These are phyloP conservation scores for Aspergillus carlsbadensis DNA, from an alignment of 495 filamentous ascomycete genomes.

Conservation along the genomic window DNA sequence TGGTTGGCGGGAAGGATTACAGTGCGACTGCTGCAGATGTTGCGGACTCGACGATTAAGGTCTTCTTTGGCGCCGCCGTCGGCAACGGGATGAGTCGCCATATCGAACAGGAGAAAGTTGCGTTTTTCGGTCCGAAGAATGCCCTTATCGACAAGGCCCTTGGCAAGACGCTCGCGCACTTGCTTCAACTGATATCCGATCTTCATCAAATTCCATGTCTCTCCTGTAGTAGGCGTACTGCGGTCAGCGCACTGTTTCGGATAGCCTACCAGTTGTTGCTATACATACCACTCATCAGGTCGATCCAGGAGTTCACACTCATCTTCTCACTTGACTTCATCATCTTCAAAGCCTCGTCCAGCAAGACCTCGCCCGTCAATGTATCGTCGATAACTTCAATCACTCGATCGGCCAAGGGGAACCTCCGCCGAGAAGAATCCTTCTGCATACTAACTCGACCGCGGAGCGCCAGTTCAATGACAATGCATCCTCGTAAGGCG, in stretches of 20 bases:
- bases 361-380: constrained; percentile 92
- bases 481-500: constrained; percentile 94
- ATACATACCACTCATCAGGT: constrained; percentile 88
- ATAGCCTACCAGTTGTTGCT: neutral
- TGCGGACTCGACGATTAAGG: constrained; percentile 86
- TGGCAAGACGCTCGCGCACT: constrained; percentile 94
- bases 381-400: constrained; percentile 98
- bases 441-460: constrained; percentile 98
- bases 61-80: constrained; percentile 98
- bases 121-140: constrained; percentile 98
- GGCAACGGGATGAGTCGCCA: constrained; percentile 98
- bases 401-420: constrained; percentile 85
- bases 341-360: constrained; percentile 99
- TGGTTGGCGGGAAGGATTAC: constrained; percentile 80
- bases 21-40: constrained; percentile 88
- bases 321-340: constrained; percentile 99
- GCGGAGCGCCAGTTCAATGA: constrained; percentile 93
- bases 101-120: constrained; percentile 99
- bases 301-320: constrained; percentile 98
- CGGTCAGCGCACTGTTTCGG: neutral
- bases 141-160: constrained; percentile 98
- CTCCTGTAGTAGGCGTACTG: constrained; percentile 55
- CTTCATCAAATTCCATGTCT: constrained; percentile 99
- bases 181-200: constrained; percentile 99
- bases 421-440: constrained; percentile 86